Conservation (phyloP, 495 filamentous ascomycete species). For the Podospora australis region DNA sequence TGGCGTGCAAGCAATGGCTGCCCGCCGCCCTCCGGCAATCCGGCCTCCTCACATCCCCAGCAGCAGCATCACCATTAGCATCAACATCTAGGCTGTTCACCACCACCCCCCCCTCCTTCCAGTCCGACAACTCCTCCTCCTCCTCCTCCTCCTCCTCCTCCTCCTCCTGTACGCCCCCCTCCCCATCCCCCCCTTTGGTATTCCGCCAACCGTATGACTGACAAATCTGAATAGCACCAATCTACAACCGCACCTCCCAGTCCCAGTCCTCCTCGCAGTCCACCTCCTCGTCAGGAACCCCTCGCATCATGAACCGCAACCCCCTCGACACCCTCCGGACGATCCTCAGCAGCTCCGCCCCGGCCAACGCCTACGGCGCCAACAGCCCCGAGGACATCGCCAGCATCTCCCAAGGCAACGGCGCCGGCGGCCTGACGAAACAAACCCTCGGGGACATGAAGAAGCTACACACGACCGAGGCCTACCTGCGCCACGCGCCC, state of each 20-base stretch:
- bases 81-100: background rate
- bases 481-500: conserved; percentile 36
- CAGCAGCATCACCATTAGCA: too few species aligned
- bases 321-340: conserved; percentile 3
- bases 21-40: background rate
- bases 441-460: background rate
- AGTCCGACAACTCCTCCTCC: background rate
- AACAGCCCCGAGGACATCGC: background rate
- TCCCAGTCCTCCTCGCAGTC: too few species aligned
- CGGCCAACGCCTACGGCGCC: background rate
- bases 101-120: background rate
- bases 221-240: background rate
- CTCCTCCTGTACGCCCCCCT: too few species aligned
- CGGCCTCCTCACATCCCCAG: background rate
- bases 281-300: too few species aligned
- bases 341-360: conserved; percentile 5
- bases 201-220: background rate
- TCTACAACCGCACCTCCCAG: too few species aligned
- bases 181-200: background rate
- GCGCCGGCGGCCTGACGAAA: conserved; percentile 5
- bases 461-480: conserved; percentile 14
- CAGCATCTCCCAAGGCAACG: background rate
- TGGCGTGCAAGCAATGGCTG: background rate
- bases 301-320: background rate
- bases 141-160: background rate